phyloP scores from a whole-genome alignment of 2,329 filamentous ascomycete species.

The Epichloe amarillans region DNA sequence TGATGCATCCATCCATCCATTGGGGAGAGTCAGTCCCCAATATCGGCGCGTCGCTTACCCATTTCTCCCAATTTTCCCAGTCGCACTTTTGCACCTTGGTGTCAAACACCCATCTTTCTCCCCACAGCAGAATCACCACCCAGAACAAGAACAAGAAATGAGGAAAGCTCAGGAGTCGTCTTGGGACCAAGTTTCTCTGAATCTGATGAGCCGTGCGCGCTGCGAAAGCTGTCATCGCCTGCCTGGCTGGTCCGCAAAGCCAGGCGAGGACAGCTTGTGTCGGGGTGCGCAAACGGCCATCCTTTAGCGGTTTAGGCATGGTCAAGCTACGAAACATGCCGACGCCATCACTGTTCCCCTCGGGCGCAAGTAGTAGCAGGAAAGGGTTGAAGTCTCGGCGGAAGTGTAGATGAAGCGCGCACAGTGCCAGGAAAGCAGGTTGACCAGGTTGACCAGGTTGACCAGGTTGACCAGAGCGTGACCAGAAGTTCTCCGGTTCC shows the following conservation, averaged over 20 bases:
- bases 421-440: background rate
- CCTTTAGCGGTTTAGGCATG: conserved; percentile 4
- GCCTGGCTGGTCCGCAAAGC: conserved; percentile 27
- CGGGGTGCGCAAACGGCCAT: conserved; percentile 2
- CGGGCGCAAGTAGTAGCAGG: background rate
- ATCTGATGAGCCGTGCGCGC: conserved; percentile 16
- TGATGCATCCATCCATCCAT: too few species aligned
- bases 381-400: background rate
- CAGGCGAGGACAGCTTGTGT: conserved; percentile 16
- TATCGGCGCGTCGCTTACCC: conserved; percentile 44
- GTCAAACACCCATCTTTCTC: conserved; percentile 68
- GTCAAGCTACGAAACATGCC: conserved; percentile 13
- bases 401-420: background rate
- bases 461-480: too few species aligned
- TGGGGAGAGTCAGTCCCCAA: too few species aligned
- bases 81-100: conserved; percentile 57
- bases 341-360: conserved; percentile 15
- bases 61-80: conserved; percentile 85
- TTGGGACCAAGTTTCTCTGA: conserved; percentile 31
- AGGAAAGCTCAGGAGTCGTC: conserved; percentile 46
- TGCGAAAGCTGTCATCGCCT: conserved; percentile 19
- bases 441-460: too few species aligned
- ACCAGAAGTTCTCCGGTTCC: too few species aligned
- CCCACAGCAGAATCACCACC: conserved; percentile 68
- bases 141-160: conserved; percentile 60